phyloP scores from a whole-genome alignment of 306 rosid species.

The Alnus rubra region DNA sequence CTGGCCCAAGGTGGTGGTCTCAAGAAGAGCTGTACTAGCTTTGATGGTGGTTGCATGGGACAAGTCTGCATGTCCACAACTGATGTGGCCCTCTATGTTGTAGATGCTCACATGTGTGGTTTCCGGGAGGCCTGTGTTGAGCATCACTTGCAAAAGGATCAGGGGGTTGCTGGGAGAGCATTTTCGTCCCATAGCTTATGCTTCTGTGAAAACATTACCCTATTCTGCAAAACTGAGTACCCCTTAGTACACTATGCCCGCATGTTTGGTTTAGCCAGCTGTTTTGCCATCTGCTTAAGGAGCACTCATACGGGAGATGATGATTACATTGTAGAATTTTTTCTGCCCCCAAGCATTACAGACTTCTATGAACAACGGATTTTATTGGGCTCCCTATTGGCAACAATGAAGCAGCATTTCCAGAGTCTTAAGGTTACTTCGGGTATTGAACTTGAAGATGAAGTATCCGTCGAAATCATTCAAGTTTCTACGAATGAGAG shows the following conservation, averaged over 20 bases:
- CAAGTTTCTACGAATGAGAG: slow-evolving; percentile 47
- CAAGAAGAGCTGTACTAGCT: slow-evolving; percentile 72
- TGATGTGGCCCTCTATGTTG: slow-evolving; percentile 71
- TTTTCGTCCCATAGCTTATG: slow-evolving; percentile 63
- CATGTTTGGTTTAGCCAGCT: slow-evolving; percentile 71
- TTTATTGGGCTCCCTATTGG: slow-evolving; percentile 66
- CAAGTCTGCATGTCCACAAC: slow-evolving; percentile 87
- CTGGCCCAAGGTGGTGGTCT: slow-evolving; percentile 79
- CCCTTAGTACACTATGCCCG: slow-evolving; percentile 86
- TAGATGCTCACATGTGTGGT: slow-evolving; percentile 82
- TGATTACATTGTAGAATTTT: slow-evolving; percentile 78
- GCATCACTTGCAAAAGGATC: slow-evolving; percentile 92
- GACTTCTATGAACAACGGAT: slow-evolving; percentile 48
- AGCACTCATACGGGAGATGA: slow-evolving; percentile 73
- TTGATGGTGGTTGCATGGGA: slow-evolving; percentile 83
- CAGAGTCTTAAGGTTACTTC: slow-evolving; percentile 77
- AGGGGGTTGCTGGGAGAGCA: slow-evolving; percentile 89
- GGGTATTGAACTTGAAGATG: slow-evolving; percentile 56
- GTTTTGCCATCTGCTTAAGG: slow-evolving; percentile 74
- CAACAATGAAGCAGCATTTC: slow-evolving; percentile 70
- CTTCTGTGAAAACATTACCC: slow-evolving; percentile 68
- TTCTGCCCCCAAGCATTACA: slow-evolving; percentile 60
- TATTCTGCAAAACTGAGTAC: slow-evolving; percentile 78
- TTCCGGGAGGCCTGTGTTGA: slow-evolving; percentile 85
- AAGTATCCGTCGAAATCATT: slow-evolving; percentile 55